phyloP scores from a whole-genome alignment of 1,284 basidiomycete species.

The Pyrrhoderma noxium region DNA sequence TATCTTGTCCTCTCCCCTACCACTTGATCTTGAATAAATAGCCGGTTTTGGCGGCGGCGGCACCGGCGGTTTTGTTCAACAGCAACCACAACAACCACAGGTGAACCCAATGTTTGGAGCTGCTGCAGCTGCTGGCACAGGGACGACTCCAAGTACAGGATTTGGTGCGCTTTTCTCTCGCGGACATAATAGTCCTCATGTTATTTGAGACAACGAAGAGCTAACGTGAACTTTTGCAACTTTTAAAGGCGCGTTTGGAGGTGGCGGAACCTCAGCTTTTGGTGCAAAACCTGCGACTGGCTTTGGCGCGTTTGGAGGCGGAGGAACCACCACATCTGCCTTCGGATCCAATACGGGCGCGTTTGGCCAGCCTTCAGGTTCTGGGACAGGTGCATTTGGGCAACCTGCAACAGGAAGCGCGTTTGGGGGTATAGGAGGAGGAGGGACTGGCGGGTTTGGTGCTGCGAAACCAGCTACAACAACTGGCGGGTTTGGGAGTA shows the following conservation, averaged over 20 bases:
- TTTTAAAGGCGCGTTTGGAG: constrained; percentile 50
- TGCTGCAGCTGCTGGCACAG: constrained; percentile 28
- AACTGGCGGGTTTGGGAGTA: constrained; percentile 22
- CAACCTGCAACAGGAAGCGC: constrained; percentile 24
- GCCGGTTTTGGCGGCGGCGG: constrained; percentile 37
- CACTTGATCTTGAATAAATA: constrained; percentile 2
- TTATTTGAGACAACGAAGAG: no score
- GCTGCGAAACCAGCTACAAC: constrained; percentile 24
- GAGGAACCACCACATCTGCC: constrained; percentile 36
- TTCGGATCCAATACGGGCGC: constrained; percentile 32
- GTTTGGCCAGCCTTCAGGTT: constrained; percentile 37
- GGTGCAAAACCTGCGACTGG: constrained; percentile 52
- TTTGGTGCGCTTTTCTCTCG: not conserved
- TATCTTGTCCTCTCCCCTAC: not conserved
- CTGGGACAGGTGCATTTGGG: constrained; percentile 30
- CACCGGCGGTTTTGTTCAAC: constrained; percentile 39
- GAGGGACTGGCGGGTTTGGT: constrained; percentile 10
- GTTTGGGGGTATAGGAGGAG: constrained; percentile 29
- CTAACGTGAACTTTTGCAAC: constrained; percentile 5
- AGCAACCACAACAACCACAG: constrained; percentile 38
- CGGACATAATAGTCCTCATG: no score
- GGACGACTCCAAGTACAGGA: constrained; percentile 22
- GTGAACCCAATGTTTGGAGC: constrained; percentile 78
- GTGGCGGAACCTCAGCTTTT: constrained; percentile 42
- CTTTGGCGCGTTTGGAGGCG: constrained; percentile 27